These are phyloP conservation scores for Arachis stenosperma DNA, from an alignment of 306 rosid genomes.

Conservation along the genomic window DNA sequence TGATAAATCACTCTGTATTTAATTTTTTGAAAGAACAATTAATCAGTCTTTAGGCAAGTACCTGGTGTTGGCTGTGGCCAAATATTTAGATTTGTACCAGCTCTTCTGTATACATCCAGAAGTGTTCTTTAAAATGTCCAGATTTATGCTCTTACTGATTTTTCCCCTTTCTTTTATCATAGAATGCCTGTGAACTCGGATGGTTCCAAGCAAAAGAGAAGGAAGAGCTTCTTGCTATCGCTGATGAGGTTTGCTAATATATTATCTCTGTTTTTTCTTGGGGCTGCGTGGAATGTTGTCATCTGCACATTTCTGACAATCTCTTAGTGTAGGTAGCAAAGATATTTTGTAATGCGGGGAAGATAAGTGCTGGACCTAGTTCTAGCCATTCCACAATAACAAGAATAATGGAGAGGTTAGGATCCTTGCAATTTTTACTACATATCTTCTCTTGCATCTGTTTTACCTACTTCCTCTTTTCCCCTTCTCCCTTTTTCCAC, in stretches of 20 bases:
- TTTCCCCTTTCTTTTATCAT: constrained; percentile 29
- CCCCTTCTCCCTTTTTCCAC: not conserved
- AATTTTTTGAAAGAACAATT: constrained; percentile 2
- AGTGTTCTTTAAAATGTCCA: constrained; percentile 12
- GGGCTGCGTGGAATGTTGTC: not conserved
- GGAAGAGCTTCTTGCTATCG: constrained; percentile 59
- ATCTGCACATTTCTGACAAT: constrained; percentile 31
- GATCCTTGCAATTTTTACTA: constrained; percentile 21
- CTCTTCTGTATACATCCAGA: constrained; percentile 10
- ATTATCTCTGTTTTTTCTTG: constrained; percentile 1
- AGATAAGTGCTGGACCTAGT: constrained; percentile 41
- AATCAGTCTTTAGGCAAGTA: constrained; percentile 22
- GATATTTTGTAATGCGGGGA: constrained; percentile 56
- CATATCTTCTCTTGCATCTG: constrained; percentile 11
- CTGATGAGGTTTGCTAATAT: constrained; percentile 64
- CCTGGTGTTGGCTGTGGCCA: constrained; percentile 16
- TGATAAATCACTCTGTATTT: constrained; percentile 5
- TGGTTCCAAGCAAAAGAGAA: constrained; percentile 73
- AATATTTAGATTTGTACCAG: constrained; percentile 16
- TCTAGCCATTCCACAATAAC: constrained; percentile 44
- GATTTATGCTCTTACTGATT: constrained; percentile 27
- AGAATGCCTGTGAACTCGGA: constrained; percentile 77
- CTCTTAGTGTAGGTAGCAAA: constrained; percentile 53
- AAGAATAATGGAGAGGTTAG: constrained; percentile 72
- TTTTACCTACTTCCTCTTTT: not conserved